Percentiles rank a stretch among this genome's conserved stretches.
Evolutionary conservation across 2,329 filamentous ascomycete species (phyloP).

Genomic region (Ceratocystis cacaofunesta): DNA sequence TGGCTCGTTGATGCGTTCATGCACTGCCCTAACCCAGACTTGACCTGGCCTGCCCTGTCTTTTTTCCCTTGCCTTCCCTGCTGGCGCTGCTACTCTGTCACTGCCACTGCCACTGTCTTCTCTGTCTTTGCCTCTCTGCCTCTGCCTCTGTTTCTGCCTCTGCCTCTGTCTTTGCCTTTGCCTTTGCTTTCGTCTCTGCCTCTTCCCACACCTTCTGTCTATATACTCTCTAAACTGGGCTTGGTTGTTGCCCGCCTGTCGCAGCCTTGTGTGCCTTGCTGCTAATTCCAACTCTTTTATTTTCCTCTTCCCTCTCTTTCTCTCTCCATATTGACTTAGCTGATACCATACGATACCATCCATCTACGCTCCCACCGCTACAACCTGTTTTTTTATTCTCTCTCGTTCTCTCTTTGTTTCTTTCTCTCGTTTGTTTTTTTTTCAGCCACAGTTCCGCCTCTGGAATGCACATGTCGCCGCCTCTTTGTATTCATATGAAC

Average conservation of each 20-base stretch:
- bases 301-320: not conserved
- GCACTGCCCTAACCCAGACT: too few relatives aligned
- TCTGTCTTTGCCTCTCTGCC: too few relatives aligned
- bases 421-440: not conserved
- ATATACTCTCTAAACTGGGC: not conserved
- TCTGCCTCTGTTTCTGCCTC: too few relatives aligned
- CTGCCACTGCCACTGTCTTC: not conserved
- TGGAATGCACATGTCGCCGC: conserved; percentile 12
- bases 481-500: conserved; percentile 13
- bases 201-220: not conserved
- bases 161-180: too few relatives aligned
- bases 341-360: conserved; percentile 2
- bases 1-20: too few relatives aligned
- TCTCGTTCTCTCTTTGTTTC: conserved; percentile 5
- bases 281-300: not conserved
- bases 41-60: too few relatives aligned
- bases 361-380: not conserved
- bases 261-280: conserved; percentile 7
- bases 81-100: not conserved
- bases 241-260: not conserved
- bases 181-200: not conserved
- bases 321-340: conserved; percentile 6
- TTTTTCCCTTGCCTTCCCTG: not conserved
- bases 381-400: not conserved
- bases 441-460: conserved; percentile 8